phyloP scores from a whole-genome alignment of 2,329 filamentous ascomycete genomes.

The Aspergillus japonicus region DNA sequence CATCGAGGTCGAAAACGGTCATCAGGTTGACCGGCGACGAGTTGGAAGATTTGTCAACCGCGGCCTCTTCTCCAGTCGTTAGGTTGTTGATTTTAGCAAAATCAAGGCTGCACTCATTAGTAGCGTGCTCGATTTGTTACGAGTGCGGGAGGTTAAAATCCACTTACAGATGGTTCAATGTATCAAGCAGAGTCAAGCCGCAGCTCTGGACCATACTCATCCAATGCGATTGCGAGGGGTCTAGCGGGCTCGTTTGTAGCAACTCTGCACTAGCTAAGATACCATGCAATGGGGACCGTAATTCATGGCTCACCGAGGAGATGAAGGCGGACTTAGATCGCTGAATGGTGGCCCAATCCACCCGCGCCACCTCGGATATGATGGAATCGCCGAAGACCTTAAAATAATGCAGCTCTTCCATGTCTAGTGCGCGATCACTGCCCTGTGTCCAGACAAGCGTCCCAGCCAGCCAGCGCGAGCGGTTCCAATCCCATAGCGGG shows the following conservation, averaged over 20 bases:
- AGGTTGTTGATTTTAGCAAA: slow-evolving; percentile 32
- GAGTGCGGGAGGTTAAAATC: background rate
- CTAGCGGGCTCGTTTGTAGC: slow-evolving; percentile 43
- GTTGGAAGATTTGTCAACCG: background rate
- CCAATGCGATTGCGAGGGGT: slow-evolving; percentile 39
- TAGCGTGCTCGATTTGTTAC: background rate
- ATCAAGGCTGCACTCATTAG: slow-evolving; percentile 18
- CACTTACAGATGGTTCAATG: slow-evolving; percentile 33
- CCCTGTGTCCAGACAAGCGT: slow-evolving; percentile 27
- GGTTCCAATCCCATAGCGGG: slow-evolving; percentile 34
- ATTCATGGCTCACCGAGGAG: slow-evolving; percentile 52
- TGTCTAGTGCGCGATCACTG: slow-evolving; percentile 18
- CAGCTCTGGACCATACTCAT: slow-evolving; percentile 51
- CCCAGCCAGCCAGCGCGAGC: slow-evolving; percentile 32
- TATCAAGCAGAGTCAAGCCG: slow-evolving; percentile 51
- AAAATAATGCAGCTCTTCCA: slow-evolving; percentile 34
- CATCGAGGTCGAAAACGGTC: slow-evolving; percentile 27
- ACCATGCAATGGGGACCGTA: slow-evolving; percentile 48
- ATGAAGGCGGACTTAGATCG: slow-evolving; percentile 53
- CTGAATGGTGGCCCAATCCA: slow-evolving; percentile 37
- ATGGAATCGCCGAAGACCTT: slow-evolving; percentile 36
- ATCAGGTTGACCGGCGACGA: slow-evolving; percentile 17
- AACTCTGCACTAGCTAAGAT: slow-evolving; percentile 49
- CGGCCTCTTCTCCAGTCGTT: slow-evolving; percentile 8
- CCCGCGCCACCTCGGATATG: slow-evolving; percentile 37